Percentiles rank a stretch among this genome's conserved stretches.
Conservation (phyloP, 306 rosid species). For the Prunus mongolica region DNA sequence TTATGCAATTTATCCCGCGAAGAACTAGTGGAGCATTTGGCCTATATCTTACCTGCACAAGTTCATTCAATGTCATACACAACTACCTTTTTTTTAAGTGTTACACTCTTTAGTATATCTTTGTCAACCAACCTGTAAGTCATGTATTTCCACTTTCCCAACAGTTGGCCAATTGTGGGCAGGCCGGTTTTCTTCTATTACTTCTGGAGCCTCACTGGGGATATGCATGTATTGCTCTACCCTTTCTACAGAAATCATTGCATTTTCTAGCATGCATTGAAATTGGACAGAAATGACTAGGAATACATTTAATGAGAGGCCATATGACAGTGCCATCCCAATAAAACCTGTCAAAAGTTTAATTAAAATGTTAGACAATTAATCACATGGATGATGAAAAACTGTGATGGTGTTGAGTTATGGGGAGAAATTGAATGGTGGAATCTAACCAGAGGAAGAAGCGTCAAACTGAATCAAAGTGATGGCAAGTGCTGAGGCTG, state of each 20-base stretch:
- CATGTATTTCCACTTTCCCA: conserved; percentile 28
- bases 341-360: conserved; percentile 22
- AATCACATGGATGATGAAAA: not conserved
- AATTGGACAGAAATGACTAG: conserved; percentile 18
- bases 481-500: conserved; percentile 21
- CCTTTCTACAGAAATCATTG: conserved; percentile 32
- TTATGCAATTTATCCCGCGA: conserved; percentile 22
- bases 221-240: conserved; percentile 36
- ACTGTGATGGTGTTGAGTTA: too few relatives aligned
- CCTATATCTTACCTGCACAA: conserved; percentile 29
- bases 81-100: not conserved
- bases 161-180: conserved; percentile 21
- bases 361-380: not conserved
- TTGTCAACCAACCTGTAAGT: conserved; percentile 26
- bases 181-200: conserved; percentile 20
- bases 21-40: conserved; percentile 26
- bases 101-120: not conserved
- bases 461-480: conserved; percentile 11
- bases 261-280: conserved; percentile 21
- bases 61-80: not conserved
- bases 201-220: conserved; percentile 30
- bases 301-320: conserved; percentile 23
- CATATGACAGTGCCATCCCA: conserved; percentile 33
- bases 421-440: not conserved
- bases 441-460: conserved; percentile 17